A percentile compares a stretch with the other conserved stretches of the same genome.
Evolutionary conservation across 2,329 filamentous ascomycete species (phyloP).

Genomic region (Colletotrichum eleusines): DNA sequence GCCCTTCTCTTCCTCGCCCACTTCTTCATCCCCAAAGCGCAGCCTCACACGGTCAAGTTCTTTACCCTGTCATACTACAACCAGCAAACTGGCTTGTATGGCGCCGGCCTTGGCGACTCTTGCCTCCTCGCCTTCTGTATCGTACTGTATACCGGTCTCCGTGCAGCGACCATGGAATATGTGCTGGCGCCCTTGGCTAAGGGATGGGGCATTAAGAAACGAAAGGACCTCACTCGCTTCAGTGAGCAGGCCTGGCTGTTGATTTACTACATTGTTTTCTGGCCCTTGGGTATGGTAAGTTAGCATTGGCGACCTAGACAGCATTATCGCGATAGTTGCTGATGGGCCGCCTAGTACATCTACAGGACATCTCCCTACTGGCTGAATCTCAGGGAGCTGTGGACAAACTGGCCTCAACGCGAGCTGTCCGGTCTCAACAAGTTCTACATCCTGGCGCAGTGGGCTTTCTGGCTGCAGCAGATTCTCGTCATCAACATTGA

Average conservation of each 20-base stretch:
- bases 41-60: constrained; percentile 86
- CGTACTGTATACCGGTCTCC: constrained; percentile 86
- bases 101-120: constrained; percentile 82
- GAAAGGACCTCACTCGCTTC: constrained; percentile 84
- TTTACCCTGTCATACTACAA: constrained; percentile 89
- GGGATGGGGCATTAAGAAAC: constrained; percentile 77
- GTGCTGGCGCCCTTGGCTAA: constrained; percentile 82
- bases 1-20: constrained; percentile 86
- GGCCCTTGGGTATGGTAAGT: constrained; percentile 85
- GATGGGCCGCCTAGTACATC: constrained; percentile 72
- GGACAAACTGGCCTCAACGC: constrained; percentile 86
- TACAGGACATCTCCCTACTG: constrained; percentile 83
- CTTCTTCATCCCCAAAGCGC: constrained; percentile 82
- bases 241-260: constrained; percentile 95
- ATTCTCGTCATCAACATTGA: constrained; percentile 95
- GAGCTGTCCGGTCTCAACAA: constrained; percentile 82
- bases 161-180: constrained; percentile 89
- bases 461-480: constrained; percentile 94
- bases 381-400: constrained; percentile 81
- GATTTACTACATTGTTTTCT: constrained; percentile 85
- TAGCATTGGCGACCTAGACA: neutral
- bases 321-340: constrained; percentile 9
- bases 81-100: constrained; percentile 75
- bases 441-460: constrained; percentile 89
- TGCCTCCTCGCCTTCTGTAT: constrained; percentile 84